Evolutionary conservation across 2,329 filamentous ascomycete species (phyloP).

Genomic region (Penicillium digitatum): DNA sequence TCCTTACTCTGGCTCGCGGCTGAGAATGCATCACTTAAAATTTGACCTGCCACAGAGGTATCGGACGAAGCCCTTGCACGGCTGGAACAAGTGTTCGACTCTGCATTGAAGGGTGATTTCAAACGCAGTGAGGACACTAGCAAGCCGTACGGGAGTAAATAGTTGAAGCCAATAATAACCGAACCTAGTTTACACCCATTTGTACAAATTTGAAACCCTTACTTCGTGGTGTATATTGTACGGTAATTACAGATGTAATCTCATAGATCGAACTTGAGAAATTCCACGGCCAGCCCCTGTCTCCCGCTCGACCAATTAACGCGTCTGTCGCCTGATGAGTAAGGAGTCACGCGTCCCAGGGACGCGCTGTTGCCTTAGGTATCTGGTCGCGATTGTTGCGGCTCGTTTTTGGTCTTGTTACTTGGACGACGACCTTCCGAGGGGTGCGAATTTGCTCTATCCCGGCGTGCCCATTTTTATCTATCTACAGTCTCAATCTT

Average conservation of each 20-base stretch:
- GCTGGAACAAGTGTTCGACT: constrained; percentile 55
- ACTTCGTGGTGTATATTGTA: no score
- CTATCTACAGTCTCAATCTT: constrained; percentile 12
- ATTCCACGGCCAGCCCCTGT: not conserved
- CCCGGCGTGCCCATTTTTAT: constrained; percentile 19
- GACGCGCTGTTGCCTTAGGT: constrained; percentile 31
- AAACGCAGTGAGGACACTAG: constrained; percentile 32
- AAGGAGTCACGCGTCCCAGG: constrained; percentile 22
- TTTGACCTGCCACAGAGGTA: constrained; percentile 51
- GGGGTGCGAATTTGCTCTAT: constrained; percentile 24
- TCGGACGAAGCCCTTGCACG: constrained; percentile 59
- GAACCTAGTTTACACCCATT: not conserved
- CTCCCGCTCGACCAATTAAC: constrained; percentile 10
- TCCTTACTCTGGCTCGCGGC: not conserved
- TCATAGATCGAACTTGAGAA: constrained; percentile 1
- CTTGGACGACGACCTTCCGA: constrained; percentile 33
- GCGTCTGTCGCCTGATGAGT: constrained; percentile 6
- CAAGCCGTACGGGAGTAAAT: constrained; percentile 35
- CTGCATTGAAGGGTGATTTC: constrained; percentile 32
- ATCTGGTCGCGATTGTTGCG: constrained; percentile 15
- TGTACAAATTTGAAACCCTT: not conserved
- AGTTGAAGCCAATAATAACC: not conserved
- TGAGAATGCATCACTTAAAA: not conserved
- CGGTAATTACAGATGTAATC: not conserved
- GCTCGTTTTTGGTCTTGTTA: constrained; percentile 30